Base-by-base conservation (phyloP, 164 flowering plant genomes). In the Aristolochia contorta region DNA sequence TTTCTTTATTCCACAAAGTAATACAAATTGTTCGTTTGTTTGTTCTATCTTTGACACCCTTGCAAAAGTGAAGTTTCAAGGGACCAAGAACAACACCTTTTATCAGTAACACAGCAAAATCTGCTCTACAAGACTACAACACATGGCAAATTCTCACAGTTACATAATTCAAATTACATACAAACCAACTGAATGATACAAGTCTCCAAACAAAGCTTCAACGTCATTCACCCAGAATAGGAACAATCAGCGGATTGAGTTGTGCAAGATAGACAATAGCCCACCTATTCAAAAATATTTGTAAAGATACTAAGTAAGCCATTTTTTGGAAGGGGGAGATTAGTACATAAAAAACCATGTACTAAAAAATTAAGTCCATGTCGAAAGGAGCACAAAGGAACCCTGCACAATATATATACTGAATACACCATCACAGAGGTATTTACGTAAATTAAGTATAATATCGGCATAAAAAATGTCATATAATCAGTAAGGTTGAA, bases 261-360 rank as follows among this genome's bases (percentile, higher is more conserved):
- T 80, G 84, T 20, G 84, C 84, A 54, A 78, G 75, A 67, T 78
- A 80, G 18, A 78, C 82, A 58, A 80, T 80, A 24, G 80, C 84
- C 84, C 82, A 80, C 84, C 84, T 80, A 56, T 56, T 27, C 59
- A 12, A n/a, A 65, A 68, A 19, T 30, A n/a, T n/a, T 27, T 25
- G 30, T 27, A 51, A 47, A 24, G 3, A 19, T 13, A 18, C 6
- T 19, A 24, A 25, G 18, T 56, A 23, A 30, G 30, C n/a, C 16
- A 30, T 33, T 24, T 56, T 25, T 53, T 22, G 15, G 5, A 53
- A 21, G 16, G 18, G 23, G 3, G 43, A 13, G 30, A 56, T 30
- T 15, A 25, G 30, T 25, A n/a, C n/a, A n/a, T 53, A 53, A 22
- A 20, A 8, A 20, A 52, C 2, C 4, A 55, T 18, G 9, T 2